Conservation (phyloP, 495 filamentous ascomycete species). For the Talaromyces proteolyticus region DNA sequence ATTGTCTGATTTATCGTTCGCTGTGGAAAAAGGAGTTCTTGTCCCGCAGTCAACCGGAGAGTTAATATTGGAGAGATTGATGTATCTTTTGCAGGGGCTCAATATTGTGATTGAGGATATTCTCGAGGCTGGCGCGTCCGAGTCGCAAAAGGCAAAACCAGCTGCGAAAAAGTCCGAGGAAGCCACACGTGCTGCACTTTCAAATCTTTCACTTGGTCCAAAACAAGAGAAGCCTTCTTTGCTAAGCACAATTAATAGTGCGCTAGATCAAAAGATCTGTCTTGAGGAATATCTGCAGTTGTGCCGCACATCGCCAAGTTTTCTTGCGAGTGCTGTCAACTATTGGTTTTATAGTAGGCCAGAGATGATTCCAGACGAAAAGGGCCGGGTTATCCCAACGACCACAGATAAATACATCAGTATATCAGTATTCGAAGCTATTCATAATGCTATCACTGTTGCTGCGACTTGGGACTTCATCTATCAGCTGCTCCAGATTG, state of each 20-base stretch:
- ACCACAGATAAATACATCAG: conserved; percentile 25
- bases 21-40: conserved; percentile 9
- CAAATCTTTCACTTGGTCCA: conserved; percentile 9
- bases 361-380: conserved; percentile 27
- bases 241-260: conserved; percentile 9
- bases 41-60: conserved; percentile 22
- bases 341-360: conserved; percentile 24
- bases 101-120: conserved; percentile 28
- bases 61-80: conserved; percentile 24
- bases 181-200: conserved; percentile 9
- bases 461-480: conserved; percentile 31
- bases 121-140: conserved; percentile 21
- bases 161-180: conserved; percentile 12
- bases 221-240: conserved; percentile 11
- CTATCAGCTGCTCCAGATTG: conserved; percentile 19
- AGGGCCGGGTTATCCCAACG: conserved; percentile 17
- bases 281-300: conserved; percentile 16
- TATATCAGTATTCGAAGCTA: conserved; percentile 21
- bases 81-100: conserved; percentile 7
- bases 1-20: conserved; percentile 7
- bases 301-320: conserved; percentile 20
- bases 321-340: conserved; percentile 22
- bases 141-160: conserved; percentile 8
- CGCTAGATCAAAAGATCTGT: conserved; percentile 11
- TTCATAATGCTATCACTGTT: conserved; percentile 21